Conservation (phyloP, 352 stramenopile genomes). For the Phytopythium oedochilum region DNA sequence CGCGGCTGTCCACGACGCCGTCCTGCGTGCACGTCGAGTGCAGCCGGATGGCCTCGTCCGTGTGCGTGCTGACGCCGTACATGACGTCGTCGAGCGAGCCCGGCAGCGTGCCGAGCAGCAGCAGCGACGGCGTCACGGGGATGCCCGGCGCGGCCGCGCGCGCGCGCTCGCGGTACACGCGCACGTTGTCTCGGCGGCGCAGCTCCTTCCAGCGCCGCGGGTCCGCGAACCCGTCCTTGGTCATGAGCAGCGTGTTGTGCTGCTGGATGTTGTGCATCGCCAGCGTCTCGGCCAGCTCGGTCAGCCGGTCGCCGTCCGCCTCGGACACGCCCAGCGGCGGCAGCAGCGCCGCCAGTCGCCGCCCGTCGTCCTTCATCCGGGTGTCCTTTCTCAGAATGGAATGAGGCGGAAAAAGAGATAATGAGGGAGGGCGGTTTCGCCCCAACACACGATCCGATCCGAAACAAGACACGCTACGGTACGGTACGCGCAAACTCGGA, state of each 20-base stretch:
- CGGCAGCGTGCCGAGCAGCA: constrained; percentile 47
- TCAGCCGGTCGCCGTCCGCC: constrained; percentile 23
- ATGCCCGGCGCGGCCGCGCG: constrained; percentile 9
- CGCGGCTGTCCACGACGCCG: constrained; percentile 41
- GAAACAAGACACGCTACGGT: not conserved
- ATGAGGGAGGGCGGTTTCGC: not conserved
- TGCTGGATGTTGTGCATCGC: constrained; percentile 39
- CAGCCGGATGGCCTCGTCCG: constrained; percentile 41
- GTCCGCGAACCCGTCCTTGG: constrained; percentile 32
- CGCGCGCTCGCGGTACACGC: constrained; percentile 32
- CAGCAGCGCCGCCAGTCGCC: constrained; percentile 11
- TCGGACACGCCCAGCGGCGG: constrained; percentile 21
- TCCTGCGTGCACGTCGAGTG: constrained; percentile 48
- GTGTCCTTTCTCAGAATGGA: not conserved
- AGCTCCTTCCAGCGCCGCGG: constrained; percentile 31
- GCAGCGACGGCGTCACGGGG: constrained; percentile 32
- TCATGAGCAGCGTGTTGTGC: constrained; percentile 37
- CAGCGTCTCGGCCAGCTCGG: constrained; percentile 31
- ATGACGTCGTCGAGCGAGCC: constrained; percentile 62
- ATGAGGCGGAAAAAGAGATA: not conserved
- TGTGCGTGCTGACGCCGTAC: constrained; percentile 40
- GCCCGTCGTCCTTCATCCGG: constrained; percentile 21
- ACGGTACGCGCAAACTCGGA: not conserved
- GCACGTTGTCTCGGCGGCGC: constrained; percentile 24
- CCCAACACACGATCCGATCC: no score